Percentiles rank a stretch among this genome's conserved stretches.
Conservation (phyloP, 1,139 yeast genomes). For the Geotrichum citri-aurantii region DNA sequence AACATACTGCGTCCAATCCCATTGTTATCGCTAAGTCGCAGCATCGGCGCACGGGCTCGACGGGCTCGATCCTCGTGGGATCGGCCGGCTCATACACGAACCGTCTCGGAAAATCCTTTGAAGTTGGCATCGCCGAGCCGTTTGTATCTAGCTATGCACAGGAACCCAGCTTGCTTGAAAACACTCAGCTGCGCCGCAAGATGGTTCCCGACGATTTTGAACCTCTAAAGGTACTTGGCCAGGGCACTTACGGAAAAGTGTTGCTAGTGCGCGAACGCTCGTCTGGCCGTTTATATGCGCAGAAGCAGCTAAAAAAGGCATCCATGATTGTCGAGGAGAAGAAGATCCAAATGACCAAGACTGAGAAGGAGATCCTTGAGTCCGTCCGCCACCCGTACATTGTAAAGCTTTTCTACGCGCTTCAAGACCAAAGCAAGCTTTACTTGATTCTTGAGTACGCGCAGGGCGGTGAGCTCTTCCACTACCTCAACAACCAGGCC, state of each 20-base stretch:
- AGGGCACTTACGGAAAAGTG: constrained; percentile 92
- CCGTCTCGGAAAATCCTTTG: constrained; percentile 40
- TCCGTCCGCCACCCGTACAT: constrained; percentile 77
- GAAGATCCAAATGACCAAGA: constrained; percentile 56
- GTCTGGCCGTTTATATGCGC: constrained; percentile 73
- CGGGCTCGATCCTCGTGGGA: constrained; percentile 7
- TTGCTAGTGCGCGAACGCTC: constrained; percentile 60
- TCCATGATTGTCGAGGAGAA: constrained; percentile 49
- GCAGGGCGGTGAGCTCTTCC: constrained; percentile 90
- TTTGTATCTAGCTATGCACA: constrained; percentile 32
- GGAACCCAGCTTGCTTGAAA: constrained; percentile 44
- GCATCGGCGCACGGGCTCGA: constrained; percentile 12
- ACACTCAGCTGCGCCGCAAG: constrained; percentile 25
- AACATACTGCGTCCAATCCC: constrained; percentile 13
- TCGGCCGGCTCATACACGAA: neutral
- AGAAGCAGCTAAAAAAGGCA: constrained; percentile 81
- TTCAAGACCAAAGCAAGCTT: constrained; percentile 76
- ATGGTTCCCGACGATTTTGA: constrained; percentile 55
- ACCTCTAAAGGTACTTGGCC: constrained; percentile 72
- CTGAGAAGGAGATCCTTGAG: constrained; percentile 65
- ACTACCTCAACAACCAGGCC: constrained; percentile 75
- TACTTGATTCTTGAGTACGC: constrained; percentile 79
- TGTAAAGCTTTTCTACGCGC: constrained; percentile 80
- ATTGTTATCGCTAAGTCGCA: constrained; percentile 11
- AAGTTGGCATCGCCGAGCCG: constrained; percentile 41